Percentiles rank a stretch among this genome's conserved stretches.
Evolutionary conservation across 441 rosid species (phyloP).

Genomic region (Arabidopsis hybrid): DNA sequence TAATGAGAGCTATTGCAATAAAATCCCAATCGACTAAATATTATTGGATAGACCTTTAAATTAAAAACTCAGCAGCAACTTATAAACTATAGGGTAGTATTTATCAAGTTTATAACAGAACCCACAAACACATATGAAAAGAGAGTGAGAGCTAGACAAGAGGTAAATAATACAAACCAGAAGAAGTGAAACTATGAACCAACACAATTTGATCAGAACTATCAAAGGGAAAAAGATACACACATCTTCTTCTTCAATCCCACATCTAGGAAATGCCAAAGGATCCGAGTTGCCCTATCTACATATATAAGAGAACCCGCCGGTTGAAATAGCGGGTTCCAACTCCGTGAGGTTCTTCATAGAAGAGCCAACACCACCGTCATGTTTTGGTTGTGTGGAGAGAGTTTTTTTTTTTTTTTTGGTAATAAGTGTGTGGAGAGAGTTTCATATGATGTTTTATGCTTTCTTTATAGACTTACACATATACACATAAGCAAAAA

Average conservation of each 20-base stretch:
- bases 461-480: slow-evolving; percentile 36
- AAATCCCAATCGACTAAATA: not conserved
- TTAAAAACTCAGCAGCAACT: slow-evolving; percentile 5
- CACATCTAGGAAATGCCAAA: slow-evolving; percentile 41
- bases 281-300: slow-evolving; percentile 42
- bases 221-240: slow-evolving; percentile 22
- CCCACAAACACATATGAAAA: slow-evolving; percentile 16
- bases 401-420: too few species aligned
- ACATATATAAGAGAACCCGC: slow-evolving; percentile 33
- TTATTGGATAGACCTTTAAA: not conserved
- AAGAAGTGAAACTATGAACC: slow-evolving; percentile 18
- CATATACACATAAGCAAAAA: not conserved
- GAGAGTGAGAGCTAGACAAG: slow-evolving; percentile 24
- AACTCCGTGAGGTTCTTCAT: slow-evolving; percentile 26
- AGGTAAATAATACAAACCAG: slow-evolving; percentile 14
- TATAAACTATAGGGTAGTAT: slow-evolving; percentile 8
- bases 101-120: slow-evolving; percentile 11
- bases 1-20: not conserved
- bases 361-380: slow-evolving; percentile 42
- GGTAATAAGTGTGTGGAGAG: too few species aligned
- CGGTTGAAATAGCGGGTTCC: slow-evolving; percentile 1
- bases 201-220: slow-evolving; percentile 29
- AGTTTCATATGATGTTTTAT: slow-evolving; percentile 22
- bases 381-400: slow-evolving; percentile 39
- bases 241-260: slow-evolving; percentile 33